Evolutionary conservation across 78 protist genomes (phyloP).

Genomic region (Acrasis kona): DNA sequence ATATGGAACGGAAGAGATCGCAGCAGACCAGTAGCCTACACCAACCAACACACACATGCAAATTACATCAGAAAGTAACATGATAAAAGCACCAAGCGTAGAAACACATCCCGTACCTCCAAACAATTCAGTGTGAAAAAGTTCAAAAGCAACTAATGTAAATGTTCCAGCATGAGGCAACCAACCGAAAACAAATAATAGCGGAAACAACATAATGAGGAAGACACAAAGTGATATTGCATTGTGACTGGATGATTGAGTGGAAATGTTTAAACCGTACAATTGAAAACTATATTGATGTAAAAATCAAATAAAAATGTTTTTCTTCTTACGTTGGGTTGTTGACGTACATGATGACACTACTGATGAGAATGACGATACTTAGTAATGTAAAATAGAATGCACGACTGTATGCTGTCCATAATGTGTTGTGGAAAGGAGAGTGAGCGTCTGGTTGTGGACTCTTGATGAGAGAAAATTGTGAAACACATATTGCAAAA

Average conservation of each 20-base stretch:
- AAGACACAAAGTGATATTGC: neutral
- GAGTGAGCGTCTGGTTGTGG: neutral
- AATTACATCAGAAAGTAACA: neutral
- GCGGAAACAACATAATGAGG: neutral
- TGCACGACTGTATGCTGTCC: neutral
- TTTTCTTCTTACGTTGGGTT: no score
- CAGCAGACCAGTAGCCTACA: neutral
- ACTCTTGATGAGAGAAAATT: neutral
- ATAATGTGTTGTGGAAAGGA: neutral
- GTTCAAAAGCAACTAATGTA: neutral
- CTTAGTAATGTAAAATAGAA: neutral
- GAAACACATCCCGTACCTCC: neutral
- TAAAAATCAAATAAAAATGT: no score
- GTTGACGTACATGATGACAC: no score
- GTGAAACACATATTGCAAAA: neutral
- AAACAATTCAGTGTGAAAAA: neutral
- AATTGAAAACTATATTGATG: no score
- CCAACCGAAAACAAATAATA: neutral
- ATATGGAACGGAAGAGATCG: neutral
- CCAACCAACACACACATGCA: neutral
- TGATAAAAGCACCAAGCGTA: neutral
- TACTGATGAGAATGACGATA: no score
- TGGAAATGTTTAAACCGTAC: no score
- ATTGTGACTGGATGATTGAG: no score
- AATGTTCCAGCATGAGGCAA: neutral